phyloP scores from a whole-genome alignment of 2,329 filamentous ascomycete species.

The Neodidymelliopsis sp. region DNA sequence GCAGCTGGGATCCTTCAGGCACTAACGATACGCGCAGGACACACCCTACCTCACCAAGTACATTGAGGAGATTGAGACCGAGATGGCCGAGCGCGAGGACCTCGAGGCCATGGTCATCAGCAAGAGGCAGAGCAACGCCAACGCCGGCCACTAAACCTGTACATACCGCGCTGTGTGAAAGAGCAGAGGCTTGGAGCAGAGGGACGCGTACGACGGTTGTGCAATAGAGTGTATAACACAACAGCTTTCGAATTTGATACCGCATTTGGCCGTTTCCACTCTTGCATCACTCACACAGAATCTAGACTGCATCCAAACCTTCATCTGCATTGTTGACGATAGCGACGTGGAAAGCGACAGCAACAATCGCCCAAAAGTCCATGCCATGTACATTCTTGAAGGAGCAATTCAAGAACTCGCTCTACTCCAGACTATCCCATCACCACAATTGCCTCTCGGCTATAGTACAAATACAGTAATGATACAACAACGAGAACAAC shows the following conservation, averaged over 20 bases:
- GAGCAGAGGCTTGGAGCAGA: slow-evolving; percentile 22
- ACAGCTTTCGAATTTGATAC: slow-evolving; percentile 30
- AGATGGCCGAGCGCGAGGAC: slow-evolving; percentile 71
- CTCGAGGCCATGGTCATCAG: slow-evolving; percentile 71
- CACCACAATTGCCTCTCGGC: too few species aligned
- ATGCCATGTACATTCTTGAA: too few species aligned
- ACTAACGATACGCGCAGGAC: slow-evolving; percentile 60
- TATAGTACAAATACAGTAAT: not conserved
- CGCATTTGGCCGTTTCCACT: slow-evolving; percentile 10
- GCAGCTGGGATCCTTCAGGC: not conserved
- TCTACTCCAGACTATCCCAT: too few species aligned
- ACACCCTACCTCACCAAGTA: slow-evolving; percentile 70
- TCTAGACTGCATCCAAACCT: too few species aligned
- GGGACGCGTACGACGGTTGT: slow-evolving; percentile 32
- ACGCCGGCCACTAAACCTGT: slow-evolving; percentile 35
- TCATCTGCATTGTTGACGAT: too few species aligned
- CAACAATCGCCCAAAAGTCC: too few species aligned
- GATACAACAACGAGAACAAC: too few species aligned
- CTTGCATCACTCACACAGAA: too few species aligned
- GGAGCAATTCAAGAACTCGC: too few species aligned
- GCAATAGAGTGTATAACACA: slow-evolving; percentile 52
- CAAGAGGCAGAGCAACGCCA: slow-evolving; percentile 46
- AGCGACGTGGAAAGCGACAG: too few species aligned
- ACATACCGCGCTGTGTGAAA: slow-evolving; percentile 28
- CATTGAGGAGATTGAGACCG: slow-evolving; percentile 73